phyloP scores from a whole-genome alignment of 2,329 filamentous ascomycete species.

The Aspergillus arachidicola region DNA sequence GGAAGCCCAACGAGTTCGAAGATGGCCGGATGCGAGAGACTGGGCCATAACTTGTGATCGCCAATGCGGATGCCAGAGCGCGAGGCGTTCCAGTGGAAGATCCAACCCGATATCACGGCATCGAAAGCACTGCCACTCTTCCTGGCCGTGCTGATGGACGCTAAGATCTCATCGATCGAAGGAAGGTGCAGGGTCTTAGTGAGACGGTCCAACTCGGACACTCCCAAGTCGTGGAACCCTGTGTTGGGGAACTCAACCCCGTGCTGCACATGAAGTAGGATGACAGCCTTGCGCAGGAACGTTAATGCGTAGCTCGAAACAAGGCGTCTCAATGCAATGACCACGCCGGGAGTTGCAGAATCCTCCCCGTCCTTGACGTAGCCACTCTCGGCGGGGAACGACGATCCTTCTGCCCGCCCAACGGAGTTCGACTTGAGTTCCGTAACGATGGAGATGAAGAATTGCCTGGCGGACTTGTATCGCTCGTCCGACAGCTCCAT shows the following conservation, averaged over 20 bases:
- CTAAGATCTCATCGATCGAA: slow-evolving; percentile 76
- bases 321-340: slow-evolving; percentile 39
- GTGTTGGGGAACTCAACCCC: slow-evolving; percentile 83
- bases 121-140: slow-evolving; percentile 48
- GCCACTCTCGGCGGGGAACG: slow-evolving; percentile 39
- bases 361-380: slow-evolving; percentile 42
- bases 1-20: slow-evolving; percentile 93
- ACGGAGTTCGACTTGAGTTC: slow-evolving; percentile 41
- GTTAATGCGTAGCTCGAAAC: slow-evolving; percentile 82
- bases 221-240: slow-evolving; percentile 63
- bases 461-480: slow-evolving; percentile 34
- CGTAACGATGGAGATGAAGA: slow-evolving; percentile 42
- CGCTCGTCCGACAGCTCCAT: slow-evolving; percentile 32
- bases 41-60: slow-evolving; percentile 44
- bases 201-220: slow-evolving; percentile 80
- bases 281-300: slow-evolving; percentile 81
- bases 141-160: slow-evolving; percentile 51
- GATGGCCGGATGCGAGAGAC: slow-evolving; percentile 79
- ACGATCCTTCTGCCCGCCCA: slow-evolving; percentile 37
- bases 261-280: slow-evolving; percentile 84
- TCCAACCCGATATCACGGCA: slow-evolving; percentile 68
- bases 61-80: slow-evolving; percentile 34
- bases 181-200: slow-evolving; percentile 75
- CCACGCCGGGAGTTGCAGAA: slow-evolving; percentile 33
- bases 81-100: slow-evolving; percentile 54